Evolutionary conservation across 2,329 filamentous ascomycete genomes (phyloP), one percentile per base, ranked within the genome.

Genomic region (Thielaviopsis cerberus): DNA sequence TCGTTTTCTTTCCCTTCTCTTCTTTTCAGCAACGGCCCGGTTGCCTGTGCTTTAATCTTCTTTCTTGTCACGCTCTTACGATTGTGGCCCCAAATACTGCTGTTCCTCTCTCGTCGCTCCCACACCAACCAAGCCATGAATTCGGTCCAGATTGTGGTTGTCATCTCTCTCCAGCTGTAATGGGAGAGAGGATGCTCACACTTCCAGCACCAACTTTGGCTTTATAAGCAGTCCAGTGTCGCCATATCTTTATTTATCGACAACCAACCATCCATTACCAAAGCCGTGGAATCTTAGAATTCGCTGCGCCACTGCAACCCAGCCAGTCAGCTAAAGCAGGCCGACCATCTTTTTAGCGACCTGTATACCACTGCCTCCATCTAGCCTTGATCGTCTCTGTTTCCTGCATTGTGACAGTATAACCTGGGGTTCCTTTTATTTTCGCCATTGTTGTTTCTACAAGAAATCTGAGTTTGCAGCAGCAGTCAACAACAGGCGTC

Each of bases 81-180:
- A 37, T 41, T n/a, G 8, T 53, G 52, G 5, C 51, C 15, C 30
- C 13, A n/a, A 20, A n/a, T 20, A 45, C 17, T 45, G 15, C 37
- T 30, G 27, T n/a, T 23, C 30, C 41, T 54, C 57, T 51, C 20
- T 24, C 51, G 51, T 53, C 48, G 30, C 37, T 23, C n/a, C 20
- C 37, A 25, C 24, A 26, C 51, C 4, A 50, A 22, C 23, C 22
- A 57, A 57, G 52, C 55, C 58, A 60, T 60, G 58, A 60, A 57
- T 60, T 51, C 25, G 17, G 30, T n/a, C 41, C 51, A 41, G 27
- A 23, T 37, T 34, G 37, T 50, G 37, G 58, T 51, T 51, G 41
- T 55, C 37, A 51, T 55, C 55, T 54, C 58, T 60, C 58, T 55
- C 50, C 54, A 57, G 27, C 52, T 20, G 11, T 60, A 53, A 26